A percentile compares a stretch with the other conserved stretches of the same genome.
phyloP scores from a whole-genome alignment of 768 basidiomycete species.

The Pleurotus salmoneostramineus region DNA sequence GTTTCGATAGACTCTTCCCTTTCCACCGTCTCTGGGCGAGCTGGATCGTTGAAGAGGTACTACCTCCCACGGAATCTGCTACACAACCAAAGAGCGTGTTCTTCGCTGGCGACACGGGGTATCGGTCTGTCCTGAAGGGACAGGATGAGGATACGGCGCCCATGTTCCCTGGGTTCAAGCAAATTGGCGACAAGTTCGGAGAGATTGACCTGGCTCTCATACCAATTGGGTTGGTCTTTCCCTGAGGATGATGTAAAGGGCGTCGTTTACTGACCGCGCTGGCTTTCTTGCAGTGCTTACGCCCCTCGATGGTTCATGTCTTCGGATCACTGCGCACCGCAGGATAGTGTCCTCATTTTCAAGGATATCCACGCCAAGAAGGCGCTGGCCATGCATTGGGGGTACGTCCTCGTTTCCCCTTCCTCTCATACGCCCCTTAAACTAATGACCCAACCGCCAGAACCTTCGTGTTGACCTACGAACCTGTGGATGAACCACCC shows the following conservation, averaged over 20 bases:
- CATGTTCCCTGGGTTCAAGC: constrained; percentile 67
- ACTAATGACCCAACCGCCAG: constrained; percentile 20
- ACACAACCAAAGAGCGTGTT: constrained; percentile 37
- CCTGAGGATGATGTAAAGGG: no score
- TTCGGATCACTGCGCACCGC: constrained; percentile 61
- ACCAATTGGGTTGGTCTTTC: constrained; percentile 52
- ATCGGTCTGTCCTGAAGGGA: constrained; percentile 41
- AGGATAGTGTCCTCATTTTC: constrained; percentile 67
- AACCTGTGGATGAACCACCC: constrained; percentile 61
- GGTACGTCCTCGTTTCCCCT: constrained; percentile 28
- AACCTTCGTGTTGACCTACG: constrained; percentile 50
- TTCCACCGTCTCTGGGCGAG: constrained; percentile 62
- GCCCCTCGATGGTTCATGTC: constrained; percentile 51
- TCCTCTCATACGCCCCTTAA: not conserved
- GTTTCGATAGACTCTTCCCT: constrained; percentile 33
- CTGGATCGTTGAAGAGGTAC: constrained; percentile 58
- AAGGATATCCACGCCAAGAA: constrained; percentile 55
- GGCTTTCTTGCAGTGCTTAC: constrained; percentile 44
- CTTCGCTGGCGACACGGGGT: constrained; percentile 73
- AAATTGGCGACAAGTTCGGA: constrained; percentile 62
- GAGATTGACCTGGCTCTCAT: constrained; percentile 68
- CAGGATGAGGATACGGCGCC: constrained; percentile 50
- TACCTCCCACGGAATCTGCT: constrained; percentile 13
- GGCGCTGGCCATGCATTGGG: constrained; percentile 73
- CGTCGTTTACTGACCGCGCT: no score